These are phyloP conservation scores for Theileria orientalis DNA, from an alignment of 169 alveolate species.

Conservation along the genomic window DNA sequence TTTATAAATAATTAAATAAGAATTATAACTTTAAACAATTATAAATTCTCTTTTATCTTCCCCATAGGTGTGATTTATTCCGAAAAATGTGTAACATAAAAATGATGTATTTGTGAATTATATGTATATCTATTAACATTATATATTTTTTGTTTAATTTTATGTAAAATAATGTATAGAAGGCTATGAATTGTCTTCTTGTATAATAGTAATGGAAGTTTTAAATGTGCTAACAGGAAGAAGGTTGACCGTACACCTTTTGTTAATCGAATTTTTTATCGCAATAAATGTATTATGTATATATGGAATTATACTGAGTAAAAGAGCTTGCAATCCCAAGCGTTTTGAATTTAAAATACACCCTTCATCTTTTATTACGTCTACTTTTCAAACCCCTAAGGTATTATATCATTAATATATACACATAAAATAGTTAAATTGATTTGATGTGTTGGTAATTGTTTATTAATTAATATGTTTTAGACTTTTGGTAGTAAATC, in stretches of 20 bases:
- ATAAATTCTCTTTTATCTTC: no score
- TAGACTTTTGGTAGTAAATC: background rate
- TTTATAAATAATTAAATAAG: no score
- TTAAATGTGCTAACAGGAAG: background rate
- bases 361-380: background rate
- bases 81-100: background rate
- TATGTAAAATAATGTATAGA: background rate
- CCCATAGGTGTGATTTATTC: no score
- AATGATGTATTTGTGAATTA: background rate
- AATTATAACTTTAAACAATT: no score
- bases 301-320: background rate
- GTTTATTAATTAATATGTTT: background rate
- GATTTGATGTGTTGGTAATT: background rate
- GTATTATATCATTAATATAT: no score
- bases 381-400: conserved; percentile 1
- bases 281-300: background rate
- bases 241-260: background rate
- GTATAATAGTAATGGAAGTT: no score
- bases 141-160: background rate
- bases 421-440: no score
- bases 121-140: background rate
- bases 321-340: no score
- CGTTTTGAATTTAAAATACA: background rate
- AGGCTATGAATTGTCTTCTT: background rate
- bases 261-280: background rate